Evolutionary conservation across 2,329 filamentous ascomycete genomes (phyloP).

Genomic region (Pseudogymnoascus sp.): DNA sequence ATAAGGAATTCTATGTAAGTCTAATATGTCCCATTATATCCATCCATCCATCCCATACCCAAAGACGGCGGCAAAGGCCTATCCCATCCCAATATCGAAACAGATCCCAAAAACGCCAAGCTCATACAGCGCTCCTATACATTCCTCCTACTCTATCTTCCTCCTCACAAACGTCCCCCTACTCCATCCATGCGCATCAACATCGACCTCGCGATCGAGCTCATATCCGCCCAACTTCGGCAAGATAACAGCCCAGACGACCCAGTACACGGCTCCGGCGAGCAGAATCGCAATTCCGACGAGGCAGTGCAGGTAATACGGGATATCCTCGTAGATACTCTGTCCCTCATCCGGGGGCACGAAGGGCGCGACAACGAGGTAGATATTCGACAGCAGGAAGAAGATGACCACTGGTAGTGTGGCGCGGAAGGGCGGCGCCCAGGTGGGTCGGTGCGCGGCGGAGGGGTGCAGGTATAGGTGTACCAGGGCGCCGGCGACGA

Average conservation of each 20-base stretch:
- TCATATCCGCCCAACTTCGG: slow-evolving; percentile 47
- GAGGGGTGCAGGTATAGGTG: slow-evolving; percentile 45
- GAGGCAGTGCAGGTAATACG: slow-evolving; percentile 52
- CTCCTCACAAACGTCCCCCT: slow-evolving; percentile 42
- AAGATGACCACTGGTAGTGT: slow-evolving; percentile 47
- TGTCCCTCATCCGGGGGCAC: slow-evolving; percentile 44
- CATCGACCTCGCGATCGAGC: slow-evolving; percentile 45
- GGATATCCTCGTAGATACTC: slow-evolving; percentile 45
- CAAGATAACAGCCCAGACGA: slow-evolving; percentile 46
- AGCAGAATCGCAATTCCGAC: slow-evolving; percentile 48
- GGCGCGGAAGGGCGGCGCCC: slow-evolving; percentile 48
- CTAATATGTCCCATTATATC: neutral
- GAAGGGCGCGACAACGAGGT: slow-evolving; percentile 53
- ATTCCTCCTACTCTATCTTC: neutral
- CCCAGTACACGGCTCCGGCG: slow-evolving; percentile 47
- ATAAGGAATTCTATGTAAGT: slow-evolving; percentile 3
- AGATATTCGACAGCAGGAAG: slow-evolving; percentile 54
- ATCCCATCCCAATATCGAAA: neutral
- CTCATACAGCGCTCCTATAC: neutral
- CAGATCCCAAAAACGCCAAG: neutral
- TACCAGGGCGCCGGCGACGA: slow-evolving; percentile 45
- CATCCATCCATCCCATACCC: neutral
- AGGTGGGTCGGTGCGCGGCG: slow-evolving; percentile 40
- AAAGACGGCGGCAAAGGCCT: neutral
- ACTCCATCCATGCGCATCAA: slow-evolving; percentile 59